Evolutionary conservation across 495 filamentous ascomycete species (phyloP).

Genomic region (Aspergillus asperescens): DNA sequence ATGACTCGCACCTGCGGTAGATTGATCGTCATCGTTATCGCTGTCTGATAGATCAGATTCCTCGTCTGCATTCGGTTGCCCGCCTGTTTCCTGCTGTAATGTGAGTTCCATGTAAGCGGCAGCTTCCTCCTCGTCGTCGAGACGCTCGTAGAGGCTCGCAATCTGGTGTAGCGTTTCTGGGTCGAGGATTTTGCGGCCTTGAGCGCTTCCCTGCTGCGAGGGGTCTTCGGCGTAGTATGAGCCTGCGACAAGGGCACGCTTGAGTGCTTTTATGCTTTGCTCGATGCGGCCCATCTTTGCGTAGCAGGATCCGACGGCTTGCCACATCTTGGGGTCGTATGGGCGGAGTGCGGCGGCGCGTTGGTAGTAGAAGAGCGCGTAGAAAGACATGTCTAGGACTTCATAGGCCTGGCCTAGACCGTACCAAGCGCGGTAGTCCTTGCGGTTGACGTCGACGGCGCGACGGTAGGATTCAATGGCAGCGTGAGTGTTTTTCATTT

Average conservation of each 20-base stretch:
- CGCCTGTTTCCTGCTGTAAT: constrained; percentile 68
- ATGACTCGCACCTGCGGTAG: constrained; percentile 20
- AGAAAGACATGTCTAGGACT: constrained; percentile 94
- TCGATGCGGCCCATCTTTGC: constrained; percentile 75
- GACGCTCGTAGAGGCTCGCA: constrained; percentile 77
- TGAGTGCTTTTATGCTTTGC: constrained; percentile 90
- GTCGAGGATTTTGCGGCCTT: constrained; percentile 59
- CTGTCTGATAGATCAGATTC: constrained; percentile 29
- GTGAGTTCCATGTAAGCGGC: constrained; percentile 92
- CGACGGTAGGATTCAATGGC: constrained; percentile 96
- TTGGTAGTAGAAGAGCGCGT: constrained; percentile 96
- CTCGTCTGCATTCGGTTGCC: constrained; percentile 43
- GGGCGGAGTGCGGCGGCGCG: constrained; percentile 84
- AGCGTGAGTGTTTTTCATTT: constrained; percentile 98
- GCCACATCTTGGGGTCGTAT: constrained; percentile 98
- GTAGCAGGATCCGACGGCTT: constrained; percentile 86
- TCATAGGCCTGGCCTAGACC: constrained; percentile 97
- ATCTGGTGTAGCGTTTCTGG: constrained; percentile 88
- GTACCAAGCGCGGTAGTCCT: constrained; percentile 98
- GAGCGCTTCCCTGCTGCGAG: constrained; percentile 19
- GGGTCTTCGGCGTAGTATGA: constrained; percentile 66
- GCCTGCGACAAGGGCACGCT: constrained; percentile 80
- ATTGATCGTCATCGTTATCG: constrained; percentile 42
- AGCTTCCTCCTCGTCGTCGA: constrained; percentile 70
- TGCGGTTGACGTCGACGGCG: constrained; percentile 92